Percentiles rank a stretch among this genome's conserved stretches.
phyloP scores from a whole-genome alignment of 805 yeast genomes.

The Lachancea quebecensis region DNA sequence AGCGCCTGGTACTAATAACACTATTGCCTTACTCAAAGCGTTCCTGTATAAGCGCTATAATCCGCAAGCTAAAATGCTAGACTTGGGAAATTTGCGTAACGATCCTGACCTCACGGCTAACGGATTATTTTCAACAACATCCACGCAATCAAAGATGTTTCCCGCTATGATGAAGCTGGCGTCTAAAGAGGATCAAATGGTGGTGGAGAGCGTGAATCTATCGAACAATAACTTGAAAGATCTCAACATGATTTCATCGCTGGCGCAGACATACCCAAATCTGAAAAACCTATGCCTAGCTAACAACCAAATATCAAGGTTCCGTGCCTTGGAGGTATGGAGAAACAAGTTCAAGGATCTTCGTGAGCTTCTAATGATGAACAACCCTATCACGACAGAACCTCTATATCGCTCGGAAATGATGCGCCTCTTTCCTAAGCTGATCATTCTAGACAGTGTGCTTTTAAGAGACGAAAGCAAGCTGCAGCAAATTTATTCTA shows the following conservation, averaged over 20 bases:
- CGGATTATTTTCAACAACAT: constrained; percentile 58
- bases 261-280: constrained; percentile 69
- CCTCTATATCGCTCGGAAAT: constrained; percentile 53
- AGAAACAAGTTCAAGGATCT: constrained; percentile 64
- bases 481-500: constrained; percentile 41
- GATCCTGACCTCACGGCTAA: constrained; percentile 54
- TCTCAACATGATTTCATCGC: constrained; percentile 48
- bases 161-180: constrained; percentile 86
- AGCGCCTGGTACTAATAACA: constrained; percentile 30
- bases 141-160: constrained; percentile 74
- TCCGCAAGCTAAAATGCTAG: constrained; percentile 55
- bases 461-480: constrained; percentile 68
- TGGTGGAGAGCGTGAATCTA: constrained; percentile 63
- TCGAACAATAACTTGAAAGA: constrained; percentile 62
- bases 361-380: constrained; percentile 69
- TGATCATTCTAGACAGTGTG: constrained; percentile 71
- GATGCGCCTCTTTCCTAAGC: constrained; percentile 68
- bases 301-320: constrained; percentile 57
- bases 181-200: constrained; percentile 37
- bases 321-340: constrained; percentile 65
- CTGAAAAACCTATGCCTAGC: constrained; percentile 75
- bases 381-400: constrained; percentile 61
- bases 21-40: constrained; percentile 55
- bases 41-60: constrained; percentile 66
- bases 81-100: constrained; percentile 54